Conservation (phyloP, 129 eudicot genomes). For the Flaveria robusta region DNA sequence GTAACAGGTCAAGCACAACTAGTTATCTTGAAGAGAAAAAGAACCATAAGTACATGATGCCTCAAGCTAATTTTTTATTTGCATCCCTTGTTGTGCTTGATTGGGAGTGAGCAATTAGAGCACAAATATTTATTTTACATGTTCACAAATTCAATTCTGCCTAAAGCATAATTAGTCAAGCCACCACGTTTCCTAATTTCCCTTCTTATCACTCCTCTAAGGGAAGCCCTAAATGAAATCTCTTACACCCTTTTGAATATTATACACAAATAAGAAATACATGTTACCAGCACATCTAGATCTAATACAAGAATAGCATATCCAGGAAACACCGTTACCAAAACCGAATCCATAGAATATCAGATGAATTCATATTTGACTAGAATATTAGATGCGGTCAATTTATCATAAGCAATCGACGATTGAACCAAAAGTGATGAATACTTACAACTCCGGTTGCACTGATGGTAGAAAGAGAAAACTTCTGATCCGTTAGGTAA, state of each 20-base stretch:
- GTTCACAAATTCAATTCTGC: constrained; percentile 6
- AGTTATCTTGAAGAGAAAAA: constrained; percentile 4
- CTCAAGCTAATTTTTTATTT: background rate
- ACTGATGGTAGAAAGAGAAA: constrained; percentile 76
- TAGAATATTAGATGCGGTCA: constrained; percentile 3
- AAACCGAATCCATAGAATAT: background rate
- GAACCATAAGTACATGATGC: constrained; percentile 9
- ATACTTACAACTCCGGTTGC: constrained; percentile 73
- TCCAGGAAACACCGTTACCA: background rate
- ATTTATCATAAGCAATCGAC: background rate
- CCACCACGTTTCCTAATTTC: background rate
- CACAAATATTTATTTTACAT: constrained; percentile 11
- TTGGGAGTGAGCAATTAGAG: background rate
- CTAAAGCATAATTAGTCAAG: constrained; percentile 7
- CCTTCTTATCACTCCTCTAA: background rate
- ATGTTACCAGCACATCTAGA: too few species aligned
- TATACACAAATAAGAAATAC: too few species aligned
- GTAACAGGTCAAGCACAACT: background rate
- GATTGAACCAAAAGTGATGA: background rate
- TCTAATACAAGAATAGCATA: background rate
- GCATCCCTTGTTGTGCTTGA: background rate
- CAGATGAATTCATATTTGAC: background rate
- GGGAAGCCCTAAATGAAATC: too few species aligned
- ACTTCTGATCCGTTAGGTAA: constrained; percentile 81
- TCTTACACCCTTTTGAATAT: too few species aligned